These are phyloP conservation scores for Fusarium goolgardi DNA, from an alignment of 2,329 filamentous ascomycete species.

Conservation along the genomic window DNA sequence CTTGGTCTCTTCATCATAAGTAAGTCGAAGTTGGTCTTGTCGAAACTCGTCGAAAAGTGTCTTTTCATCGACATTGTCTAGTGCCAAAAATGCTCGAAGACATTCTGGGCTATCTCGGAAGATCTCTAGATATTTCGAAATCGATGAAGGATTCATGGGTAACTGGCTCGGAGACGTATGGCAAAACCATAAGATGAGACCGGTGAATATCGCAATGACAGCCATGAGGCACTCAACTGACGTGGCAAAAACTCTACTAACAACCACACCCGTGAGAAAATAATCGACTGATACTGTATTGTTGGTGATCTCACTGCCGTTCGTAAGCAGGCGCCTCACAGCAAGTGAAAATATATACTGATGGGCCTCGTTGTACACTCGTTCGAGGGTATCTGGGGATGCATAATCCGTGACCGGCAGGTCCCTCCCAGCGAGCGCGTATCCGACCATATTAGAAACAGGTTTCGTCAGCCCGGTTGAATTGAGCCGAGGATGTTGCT, in stretches of 20 bases:
- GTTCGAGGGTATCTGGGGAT: slow-evolving; percentile 1
- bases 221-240: slow-evolving; percentile 48
- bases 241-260: slow-evolving; percentile 50
- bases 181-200: slow-evolving; percentile 20
- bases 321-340: slow-evolving; percentile 21
- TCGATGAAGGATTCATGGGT: slow-evolving; percentile 44
- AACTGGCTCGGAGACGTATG: slow-evolving; percentile 22
- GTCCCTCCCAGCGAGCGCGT: slow-evolving; percentile 46
- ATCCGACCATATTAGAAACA: slow-evolving; percentile 51
- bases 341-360: slow-evolving; percentile 50
- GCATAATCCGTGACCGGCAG: slow-evolving; percentile 6
- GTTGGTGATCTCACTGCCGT: slow-evolving; percentile 24
- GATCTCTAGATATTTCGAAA: slow-evolving; percentile 35
- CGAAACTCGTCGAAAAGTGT: slow-evolving; percentile 2
- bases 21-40: slow-evolving; percentile 33
- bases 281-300: slow-evolving; percentile 22
- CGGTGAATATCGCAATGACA: slow-evolving; percentile 35
- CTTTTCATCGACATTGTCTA: slow-evolving; percentile 36
- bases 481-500: slow-evolving; percentile 43
- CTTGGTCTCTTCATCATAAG: not conserved
- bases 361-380: slow-evolving; percentile 45
- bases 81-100: not conserved
- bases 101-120: slow-evolving; percentile 35
- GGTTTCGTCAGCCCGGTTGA: slow-evolving; percentile 32
- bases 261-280: slow-evolving; percentile 47